A percentile compares a stretch with the other conserved stretches of the same genome.
Evolutionary conservation across 306 rosid genomes (phyloP).

Genomic region (Begonia peltatifolia): DNA sequence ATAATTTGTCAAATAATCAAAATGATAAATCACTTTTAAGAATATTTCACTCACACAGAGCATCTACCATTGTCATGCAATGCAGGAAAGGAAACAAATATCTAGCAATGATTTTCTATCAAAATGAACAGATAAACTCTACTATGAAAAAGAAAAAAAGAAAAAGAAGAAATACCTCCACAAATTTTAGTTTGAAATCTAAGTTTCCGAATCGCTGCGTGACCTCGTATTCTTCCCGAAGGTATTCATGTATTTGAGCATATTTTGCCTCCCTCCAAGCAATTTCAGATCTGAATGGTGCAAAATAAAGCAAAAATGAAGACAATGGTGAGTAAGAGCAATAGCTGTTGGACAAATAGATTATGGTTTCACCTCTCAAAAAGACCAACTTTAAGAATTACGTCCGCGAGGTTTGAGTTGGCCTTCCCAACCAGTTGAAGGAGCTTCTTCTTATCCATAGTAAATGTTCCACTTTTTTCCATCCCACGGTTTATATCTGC

Average conservation of each 20-base stretch:
- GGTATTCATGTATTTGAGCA: constrained; percentile 79
- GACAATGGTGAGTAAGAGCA: no score
- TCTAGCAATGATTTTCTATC: no score
- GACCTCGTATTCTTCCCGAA: constrained; percentile 80
- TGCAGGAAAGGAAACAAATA: no score
- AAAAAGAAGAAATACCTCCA: constrained; percentile 38
- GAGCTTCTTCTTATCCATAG: constrained; percentile 93
- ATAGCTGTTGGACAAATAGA: background rate
- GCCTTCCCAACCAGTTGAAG: constrained; percentile 98
- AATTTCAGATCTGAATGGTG: constrained; percentile 68
- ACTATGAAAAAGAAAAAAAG: background rate
- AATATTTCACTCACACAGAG: no score
- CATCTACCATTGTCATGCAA: no score
- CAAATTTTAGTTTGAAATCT: constrained; percentile 79
- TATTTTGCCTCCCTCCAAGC: constrained; percentile 98
- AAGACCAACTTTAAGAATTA: constrained; percentile 94
- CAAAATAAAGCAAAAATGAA: constrained; percentile 8
- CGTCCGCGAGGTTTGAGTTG: constrained; percentile 83
- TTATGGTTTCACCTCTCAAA: constrained; percentile 67
- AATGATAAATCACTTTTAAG: background rate
- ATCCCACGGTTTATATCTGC: constrained; percentile 86
- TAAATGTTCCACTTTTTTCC: constrained; percentile 97
- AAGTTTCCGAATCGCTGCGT: constrained; percentile 92
- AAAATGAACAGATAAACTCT: constrained; percentile 1
- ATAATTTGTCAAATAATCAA: no score